Evolutionary conservation across 345 rosid species (phyloP).

Genomic region (Gossypium arboreum): DNA sequence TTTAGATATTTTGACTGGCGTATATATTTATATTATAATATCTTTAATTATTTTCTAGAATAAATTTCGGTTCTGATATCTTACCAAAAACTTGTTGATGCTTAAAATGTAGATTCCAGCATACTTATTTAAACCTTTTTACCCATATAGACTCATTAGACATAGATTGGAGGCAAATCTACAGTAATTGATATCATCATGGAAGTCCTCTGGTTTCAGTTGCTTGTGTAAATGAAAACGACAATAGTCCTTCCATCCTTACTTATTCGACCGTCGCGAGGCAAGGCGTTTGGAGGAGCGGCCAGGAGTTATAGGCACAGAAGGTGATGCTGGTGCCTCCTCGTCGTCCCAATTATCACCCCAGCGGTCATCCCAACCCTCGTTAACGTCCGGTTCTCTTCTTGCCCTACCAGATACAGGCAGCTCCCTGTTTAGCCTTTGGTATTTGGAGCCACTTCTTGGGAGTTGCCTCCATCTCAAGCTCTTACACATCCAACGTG

Average conservation of each 20-base stretch:
- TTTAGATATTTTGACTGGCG: neutral
- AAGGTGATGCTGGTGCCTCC: neutral
- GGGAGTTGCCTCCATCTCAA: conserved; percentile 31
- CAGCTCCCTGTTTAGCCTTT: conserved; percentile 60
- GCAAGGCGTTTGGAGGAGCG: conserved; percentile 68
- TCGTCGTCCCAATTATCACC: neutral
- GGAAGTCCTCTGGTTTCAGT: too few species aligned
- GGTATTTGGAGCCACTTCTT: conserved; percentile 39
- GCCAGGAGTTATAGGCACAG: conserved; percentile 49
- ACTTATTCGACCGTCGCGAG: conserved; percentile 62
- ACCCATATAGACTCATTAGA: too few species aligned
- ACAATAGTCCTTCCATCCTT: conserved; percentile 76
- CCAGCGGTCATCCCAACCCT: neutral
- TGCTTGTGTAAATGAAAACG: neutral
- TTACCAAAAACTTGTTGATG: too few species aligned
- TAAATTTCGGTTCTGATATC: too few species aligned
- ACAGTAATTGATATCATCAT: too few species aligned
- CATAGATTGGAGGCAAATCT: too few species aligned
- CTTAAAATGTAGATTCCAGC: too few species aligned
- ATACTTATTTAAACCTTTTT: too few species aligned
- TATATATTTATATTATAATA: neutral
- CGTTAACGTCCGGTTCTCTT: neutral
- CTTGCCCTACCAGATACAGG: conserved; percentile 34
- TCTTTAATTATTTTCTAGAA: neutral
- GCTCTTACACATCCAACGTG: conserved; percentile 40